Base-by-base conservation (phyloP, 768 basidiomycete genomes). In the Podaxis carcinomalis region DNA sequence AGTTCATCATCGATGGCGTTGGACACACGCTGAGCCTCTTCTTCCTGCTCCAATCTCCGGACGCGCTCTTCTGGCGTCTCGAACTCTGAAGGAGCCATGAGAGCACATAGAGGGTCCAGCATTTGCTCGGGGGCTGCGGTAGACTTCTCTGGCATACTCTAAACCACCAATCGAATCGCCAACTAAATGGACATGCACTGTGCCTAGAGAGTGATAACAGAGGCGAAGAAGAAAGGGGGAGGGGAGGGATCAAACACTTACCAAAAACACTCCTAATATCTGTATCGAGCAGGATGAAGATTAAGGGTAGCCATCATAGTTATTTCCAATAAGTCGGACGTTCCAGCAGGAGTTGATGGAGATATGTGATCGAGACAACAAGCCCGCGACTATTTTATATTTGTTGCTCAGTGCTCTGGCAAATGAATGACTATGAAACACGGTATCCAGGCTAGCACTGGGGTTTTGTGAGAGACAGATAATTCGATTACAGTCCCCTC, bases 1-100 rank as follows among this genome's bases (percentile, higher is more conserved):
- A 89, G 67, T 63, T 85, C 81, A 35, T 84, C 83, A 68, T 89
- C 87, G 65, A 89, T 89, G n/a, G 71, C 73, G 65, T 86, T 84
- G 0, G 86, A 88, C 42, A 83, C 66, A 5, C 74, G 74, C 68
- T 82, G 84, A 6, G 83, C 86, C 56, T 78, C 76, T 36, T 70
- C 74, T 62, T 88, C 87, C 16, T 73, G 70, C 3, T 69, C 65
- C 19, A 84, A 60, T 9, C 87, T 78, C 0, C 64, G 69, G 23
- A 78, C 74, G 2, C 80, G 71, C 61, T 86, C 78, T 13, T 70
- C 73, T 3, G 66, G 62, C 0, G 82, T 77, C 68, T 89, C 87
- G 63, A 79, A 73, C 1, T 75, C 73, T 0, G 86, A 83, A 1
- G 86, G 87, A 0, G 78, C 79, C 4, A 83, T 69, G 1, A 75